Evolutionary conservation across 2,329 filamentous ascomycete genomes (phyloP), one percentile per base, ranked within the genome.

Genomic region (Aspergillus sp.): DNA sequence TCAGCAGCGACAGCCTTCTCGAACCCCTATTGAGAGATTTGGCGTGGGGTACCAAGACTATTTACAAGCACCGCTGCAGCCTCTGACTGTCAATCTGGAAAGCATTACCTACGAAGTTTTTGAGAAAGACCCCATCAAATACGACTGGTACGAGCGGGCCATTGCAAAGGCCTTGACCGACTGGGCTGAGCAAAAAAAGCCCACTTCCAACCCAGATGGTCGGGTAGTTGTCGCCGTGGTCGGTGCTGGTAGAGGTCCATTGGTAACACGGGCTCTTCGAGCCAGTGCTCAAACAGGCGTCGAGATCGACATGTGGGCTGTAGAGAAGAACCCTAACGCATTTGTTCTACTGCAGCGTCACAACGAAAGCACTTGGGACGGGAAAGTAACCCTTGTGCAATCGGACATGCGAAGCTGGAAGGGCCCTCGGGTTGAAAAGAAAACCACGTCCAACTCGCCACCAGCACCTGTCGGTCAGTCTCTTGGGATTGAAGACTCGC

Each of bases 61-160:
- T 76, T 76, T 98, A 8, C 93, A 98, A 65, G 90, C 90, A 2
- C 93, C 93, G 2, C 74, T 98, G 33, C 94, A 98, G 64, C 93
- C 93, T 0, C 76, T 98, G 10, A 91, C 91, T 0, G 93, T 98
- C 66, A 98, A 98, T 56, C 77, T 98, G 10, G 94, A 98, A 65
- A 95, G 90, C 37, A 87, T 95, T 34, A 98, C 93, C 0, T 98
- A 98, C 65, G 93, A 98, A 63, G 91, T 97, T 2, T 98, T 98
- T 59, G 93, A 98, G 65, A 94, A 94, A 54, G 94, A 98, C 52
- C 93, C 93, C 0, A 87, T 98, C 69, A 98, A 98, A 68, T 98
- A 98, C 64, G 83, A 90, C 51, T 94, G 91, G 76, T 98, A 98
- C 62, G 90, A 97, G 65, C 76, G 78, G 37, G 93, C 93, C 10